Percentiles rank a stretch among this genome's conserved stretches.
Conservation (phyloP, 2,329 filamentous ascomycete genomes). For the Metarhizium robertsii region DNA sequence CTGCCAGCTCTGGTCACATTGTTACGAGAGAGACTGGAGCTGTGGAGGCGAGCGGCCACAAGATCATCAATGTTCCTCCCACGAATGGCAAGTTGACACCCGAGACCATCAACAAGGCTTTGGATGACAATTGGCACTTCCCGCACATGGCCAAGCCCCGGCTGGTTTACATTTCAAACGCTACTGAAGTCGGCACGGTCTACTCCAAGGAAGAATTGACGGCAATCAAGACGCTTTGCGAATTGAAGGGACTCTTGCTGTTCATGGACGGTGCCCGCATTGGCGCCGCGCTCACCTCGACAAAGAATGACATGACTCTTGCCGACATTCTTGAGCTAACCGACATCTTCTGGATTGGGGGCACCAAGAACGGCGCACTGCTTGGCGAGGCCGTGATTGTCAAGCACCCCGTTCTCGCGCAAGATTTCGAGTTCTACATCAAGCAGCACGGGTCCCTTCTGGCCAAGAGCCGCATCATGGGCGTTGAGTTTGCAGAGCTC, state of each 20-base stretch:
- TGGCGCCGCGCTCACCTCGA: conserved; percentile 31
- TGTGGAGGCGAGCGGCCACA: conserved; percentile 41
- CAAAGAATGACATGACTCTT: conserved; percentile 32
- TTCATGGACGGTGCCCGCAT: conserved; percentile 40
- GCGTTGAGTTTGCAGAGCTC: conserved; percentile 39
- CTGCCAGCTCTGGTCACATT: conserved; percentile 38
- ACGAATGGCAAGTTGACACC: conserved; percentile 38
- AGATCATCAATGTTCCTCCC: conserved; percentile 38
- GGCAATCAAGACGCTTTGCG: conserved; percentile 33
- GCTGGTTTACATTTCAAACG: conserved; percentile 43
- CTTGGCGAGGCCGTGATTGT: conserved; percentile 42
- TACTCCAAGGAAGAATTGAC: conserved; percentile 33
- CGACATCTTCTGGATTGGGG: conserved; percentile 46
- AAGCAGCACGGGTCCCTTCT: conserved; percentile 42
- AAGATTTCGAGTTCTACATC: conserved; percentile 40
- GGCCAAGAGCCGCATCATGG: conserved; percentile 39
- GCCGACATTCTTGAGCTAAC: conserved; percentile 35
- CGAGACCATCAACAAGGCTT: conserved; percentile 27
- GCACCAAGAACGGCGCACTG: conserved; percentile 41
- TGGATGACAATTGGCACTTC: conserved; percentile 39
- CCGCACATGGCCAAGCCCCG: conserved; percentile 42
- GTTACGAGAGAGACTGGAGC: conserved; percentile 40
- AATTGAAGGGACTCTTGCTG: conserved; percentile 29
- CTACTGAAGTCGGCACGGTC: conserved; percentile 39
- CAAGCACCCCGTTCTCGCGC: conserved; percentile 28